Evolutionary conservation across 2,329 filamentous ascomycete species (phyloP), one percentile per base, ranked within the genome.

Genomic region (Trichoderma cornu-damae): DNA sequence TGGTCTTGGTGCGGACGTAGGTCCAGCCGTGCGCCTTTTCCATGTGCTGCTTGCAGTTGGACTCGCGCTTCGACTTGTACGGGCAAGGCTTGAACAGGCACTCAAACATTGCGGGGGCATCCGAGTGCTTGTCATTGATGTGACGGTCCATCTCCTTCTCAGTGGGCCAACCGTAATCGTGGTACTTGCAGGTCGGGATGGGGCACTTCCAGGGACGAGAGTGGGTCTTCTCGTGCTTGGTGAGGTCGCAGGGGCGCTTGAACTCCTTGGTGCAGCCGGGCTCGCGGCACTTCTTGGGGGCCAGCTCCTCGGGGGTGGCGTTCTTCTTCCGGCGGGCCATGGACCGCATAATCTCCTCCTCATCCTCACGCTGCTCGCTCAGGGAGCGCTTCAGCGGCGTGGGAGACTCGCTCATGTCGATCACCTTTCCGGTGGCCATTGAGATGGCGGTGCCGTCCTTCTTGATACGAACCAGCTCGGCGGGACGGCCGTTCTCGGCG

Each of bases 41-140:
- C 92, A 96, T 96, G 75, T 97, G 92, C 73, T 96, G 93, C 72
- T 96, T 96, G 82, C 90, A 95, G 73, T 97, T 97, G 61, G 89
- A 94, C 76, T 96, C 89, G 59, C 92, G 87, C 79, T 97, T 97
- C 9, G 92, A 96, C 68, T 90, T 88, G 77, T 97, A 97, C 0
- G 89, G 85, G 79, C 94, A 97, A 22, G 87, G 87, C 65, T 85
- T 80, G 74, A 82, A 97, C 47, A 85, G 75, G 75, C 94, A 99
- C 75, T 89, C 85, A 73, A 85, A 96, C 76, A 95, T 85, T 42
- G 85, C 79, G 4, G 94, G 92, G 32, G 85, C 80, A 53, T 82
- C 75, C 16, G 89, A 92, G 76, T 99, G 94, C 77, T 95, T 96
- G 77, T 99, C 94, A 71, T 96, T 96, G 73, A 90, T 83, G 72